phyloP scores from a whole-genome alignment of 2,329 filamentous ascomycete species.

The Beauveria brongniartii region DNA sequence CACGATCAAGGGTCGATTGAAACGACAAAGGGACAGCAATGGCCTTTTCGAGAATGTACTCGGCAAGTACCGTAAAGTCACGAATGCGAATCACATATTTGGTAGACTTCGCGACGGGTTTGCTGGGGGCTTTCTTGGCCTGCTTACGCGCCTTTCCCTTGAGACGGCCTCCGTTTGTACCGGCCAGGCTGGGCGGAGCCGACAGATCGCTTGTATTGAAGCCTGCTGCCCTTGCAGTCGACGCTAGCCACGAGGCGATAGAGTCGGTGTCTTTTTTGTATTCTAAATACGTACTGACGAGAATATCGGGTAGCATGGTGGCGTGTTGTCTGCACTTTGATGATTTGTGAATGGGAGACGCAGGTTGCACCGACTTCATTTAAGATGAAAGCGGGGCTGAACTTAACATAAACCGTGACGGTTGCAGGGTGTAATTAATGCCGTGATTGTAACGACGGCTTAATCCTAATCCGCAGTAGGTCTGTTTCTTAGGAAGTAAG shows the following conservation, averaged over 20 bases:
- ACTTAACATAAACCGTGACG: no score
- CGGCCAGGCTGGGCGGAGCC: not conserved
- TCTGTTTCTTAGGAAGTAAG: no score
- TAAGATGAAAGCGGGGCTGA: not conserved
- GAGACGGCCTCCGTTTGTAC: not conserved
- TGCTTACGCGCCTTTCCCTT: not conserved
- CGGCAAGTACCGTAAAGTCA: conserved; percentile 15
- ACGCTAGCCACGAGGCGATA: conserved; percentile 15
- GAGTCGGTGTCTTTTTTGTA: conserved; percentile 17
- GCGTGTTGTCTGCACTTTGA: not conserved
- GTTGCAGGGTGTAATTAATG: no score
- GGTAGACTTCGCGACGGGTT: not conserved
- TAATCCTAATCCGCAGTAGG: no score
- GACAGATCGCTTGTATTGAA: not conserved
- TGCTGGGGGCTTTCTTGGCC: not conserved
- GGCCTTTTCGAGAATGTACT: conserved; percentile 10
- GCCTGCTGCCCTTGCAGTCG: conserved; percentile 14
- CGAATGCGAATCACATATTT: conserved; percentile 13
- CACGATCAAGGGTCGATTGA: conserved; percentile 14
- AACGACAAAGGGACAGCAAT: conserved; percentile 12
- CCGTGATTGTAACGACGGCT: no score
- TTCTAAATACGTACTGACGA: conserved; percentile 14
- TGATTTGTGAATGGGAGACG: not conserved
- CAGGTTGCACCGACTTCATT: not conserved
- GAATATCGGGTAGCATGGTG: conserved; percentile 7